Conservation (phyloP, 306 rosid genomes). For the Boehmeria nivea region DNA sequence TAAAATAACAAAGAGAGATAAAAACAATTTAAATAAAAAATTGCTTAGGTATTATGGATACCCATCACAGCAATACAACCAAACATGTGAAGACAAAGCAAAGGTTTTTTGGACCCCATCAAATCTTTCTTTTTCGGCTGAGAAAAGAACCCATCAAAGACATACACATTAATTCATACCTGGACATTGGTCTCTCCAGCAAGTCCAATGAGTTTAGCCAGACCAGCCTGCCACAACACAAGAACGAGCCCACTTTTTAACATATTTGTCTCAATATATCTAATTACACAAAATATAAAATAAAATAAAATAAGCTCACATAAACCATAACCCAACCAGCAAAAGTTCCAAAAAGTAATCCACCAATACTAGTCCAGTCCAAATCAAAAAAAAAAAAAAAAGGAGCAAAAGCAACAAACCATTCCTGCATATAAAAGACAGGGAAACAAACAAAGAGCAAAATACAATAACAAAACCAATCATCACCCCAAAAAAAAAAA, state of each 20-base stretch:
- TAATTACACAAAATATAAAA: neutral
- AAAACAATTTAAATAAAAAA: neutral
- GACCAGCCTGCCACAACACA: constrained; percentile 68
- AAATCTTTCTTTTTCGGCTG: too few species aligned
- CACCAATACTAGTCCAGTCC: too few species aligned
- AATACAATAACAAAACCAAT: neutral
- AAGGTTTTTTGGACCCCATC: neutral
- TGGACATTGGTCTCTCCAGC: constrained; percentile 98
- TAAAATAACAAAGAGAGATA: neutral
- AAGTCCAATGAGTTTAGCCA: constrained; percentile 95
- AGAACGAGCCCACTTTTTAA: neutral
- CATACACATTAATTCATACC: constrained; percentile 29
- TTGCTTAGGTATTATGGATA: neutral
- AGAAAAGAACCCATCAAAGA: neutral
- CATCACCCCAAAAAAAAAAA: too few species aligned
- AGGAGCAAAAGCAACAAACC: too few species aligned
- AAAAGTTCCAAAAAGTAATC: too few species aligned
- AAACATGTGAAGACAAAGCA: constrained; percentile 4
- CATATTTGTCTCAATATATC: too few species aligned
- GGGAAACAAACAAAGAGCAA: neutral
- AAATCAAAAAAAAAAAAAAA: too few species aligned
- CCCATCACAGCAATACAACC: neutral
- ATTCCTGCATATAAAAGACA: too few species aligned
- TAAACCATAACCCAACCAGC: too few species aligned
- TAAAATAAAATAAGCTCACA: too few species aligned